Evolutionary conservation across 2,329 filamentous ascomycete genomes (phyloP), one percentile per base, ranked within the genome.

Genomic region (Hypoxylon sp.): DNA sequence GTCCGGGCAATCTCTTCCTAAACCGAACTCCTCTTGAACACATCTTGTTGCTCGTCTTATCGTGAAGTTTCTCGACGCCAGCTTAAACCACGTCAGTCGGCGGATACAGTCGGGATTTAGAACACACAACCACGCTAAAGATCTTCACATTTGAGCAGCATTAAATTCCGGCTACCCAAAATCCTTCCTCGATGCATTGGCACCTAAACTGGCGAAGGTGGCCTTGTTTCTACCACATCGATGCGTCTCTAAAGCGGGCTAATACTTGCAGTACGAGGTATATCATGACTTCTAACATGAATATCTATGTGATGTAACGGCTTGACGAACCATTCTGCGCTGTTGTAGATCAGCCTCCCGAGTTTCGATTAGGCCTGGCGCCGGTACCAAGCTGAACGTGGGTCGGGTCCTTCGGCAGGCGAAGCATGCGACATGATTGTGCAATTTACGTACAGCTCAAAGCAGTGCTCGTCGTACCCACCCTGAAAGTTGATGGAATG

Each of bases 391-490:
- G 65, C 65, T 63, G 65, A 46, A 29, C 65, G 58, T 68, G 58
- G 51, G 55, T 63, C 65, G 57, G 53, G 44, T 48, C 39, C 51
- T 52, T 50, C 65, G 55, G 68, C 68, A 66, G 55, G 62, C 29
- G 46, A 66, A 68, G 52, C 65, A 65, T 62, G 65, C 68, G 62
- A 57, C 58, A 51, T 62, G 55, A 65, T 70, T 65, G 24, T 68
- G 62, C 65, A 56, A 62, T 63, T 66, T 66, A 65, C 55, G 51
- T 21, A 62, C 50, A 65, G 64, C 61, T 64, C 56, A 61, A 56
- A 54, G 32, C 32, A 61, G 21, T 19, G 44, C 32, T 31, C 54
- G 48, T 44, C 27, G 53, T 61, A 65, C 39, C 68, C 61, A 67
- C 65, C 62, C 32, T 53, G 51, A 56, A 53, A 63, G 51, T 47